These are phyloP conservation scores for Penicillium lagena DNA, from an alignment of 495 filamentous ascomycete species.

Conservation along the genomic window DNA sequence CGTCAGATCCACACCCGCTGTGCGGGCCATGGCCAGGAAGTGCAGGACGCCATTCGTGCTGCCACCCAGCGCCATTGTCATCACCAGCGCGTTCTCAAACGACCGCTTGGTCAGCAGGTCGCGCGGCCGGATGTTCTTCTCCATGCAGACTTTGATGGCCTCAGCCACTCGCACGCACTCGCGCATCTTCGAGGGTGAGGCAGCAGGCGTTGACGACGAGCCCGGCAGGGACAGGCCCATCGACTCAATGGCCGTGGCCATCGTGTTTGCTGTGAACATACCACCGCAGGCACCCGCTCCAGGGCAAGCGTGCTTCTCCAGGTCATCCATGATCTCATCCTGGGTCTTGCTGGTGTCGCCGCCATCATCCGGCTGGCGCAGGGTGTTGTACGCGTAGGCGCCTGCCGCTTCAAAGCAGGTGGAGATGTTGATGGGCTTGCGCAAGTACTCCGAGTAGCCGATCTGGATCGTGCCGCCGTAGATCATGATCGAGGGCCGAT, in stretches of 20 bases:
- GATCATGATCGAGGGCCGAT: slow-evolving; percentile 77
- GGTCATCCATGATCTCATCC: slow-evolving; percentile 78
- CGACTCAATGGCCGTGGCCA: slow-evolving; percentile 93
- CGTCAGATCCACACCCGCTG: slow-evolving; percentile 74
- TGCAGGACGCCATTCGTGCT: slow-evolving; percentile 92
- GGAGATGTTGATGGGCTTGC: slow-evolving; percentile 80
- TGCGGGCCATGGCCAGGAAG: slow-evolving; percentile 90
- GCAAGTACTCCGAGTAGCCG: slow-evolving; percentile 72
- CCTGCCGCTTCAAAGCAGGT: slow-evolving; percentile 89
- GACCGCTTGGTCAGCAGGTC: slow-evolving; percentile 78
- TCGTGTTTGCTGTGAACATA: slow-evolving; percentile 97
- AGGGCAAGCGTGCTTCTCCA: slow-evolving; percentile 82
- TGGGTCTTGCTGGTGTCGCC: slow-evolving; percentile 55
- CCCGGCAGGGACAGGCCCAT: slow-evolving; percentile 91
- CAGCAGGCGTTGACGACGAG: slow-evolving; percentile 82
- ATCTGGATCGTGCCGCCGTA: slow-evolving; percentile 90
- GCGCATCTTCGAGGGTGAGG: slow-evolving; percentile 82
- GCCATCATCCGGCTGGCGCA: slow-evolving; percentile 50
- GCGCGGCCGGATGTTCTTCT: slow-evolving; percentile 77
- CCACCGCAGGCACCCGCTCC: slow-evolving; percentile 93
- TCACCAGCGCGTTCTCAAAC: slow-evolving; percentile 88
- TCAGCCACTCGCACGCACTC: slow-evolving; percentile 86
- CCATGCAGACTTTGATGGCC: slow-evolving; percentile 79
- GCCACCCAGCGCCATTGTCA: slow-evolving; percentile 89
- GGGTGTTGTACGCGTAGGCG: slow-evolving; percentile 72